Base-by-base conservation (phyloP, 345 rosid species). In the Populus simonii region DNA sequence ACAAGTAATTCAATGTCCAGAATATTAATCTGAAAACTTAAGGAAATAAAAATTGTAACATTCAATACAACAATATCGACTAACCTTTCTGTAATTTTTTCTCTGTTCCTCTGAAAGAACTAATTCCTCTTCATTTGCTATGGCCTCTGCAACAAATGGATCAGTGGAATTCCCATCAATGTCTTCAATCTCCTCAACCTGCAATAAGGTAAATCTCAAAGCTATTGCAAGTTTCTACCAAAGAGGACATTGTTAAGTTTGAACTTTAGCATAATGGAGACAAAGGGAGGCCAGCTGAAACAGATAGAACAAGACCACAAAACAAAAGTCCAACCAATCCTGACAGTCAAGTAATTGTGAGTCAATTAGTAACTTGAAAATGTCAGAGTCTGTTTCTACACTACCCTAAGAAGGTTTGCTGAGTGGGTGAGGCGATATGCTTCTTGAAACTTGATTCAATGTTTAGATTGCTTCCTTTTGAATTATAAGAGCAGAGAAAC, bases 121-220 rank as follows among this genome's bases (percentile, higher is more conserved):
- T 73, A 88, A 81, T 71, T 92, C 97, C 84, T 81, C 86, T 85
- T 96, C 98, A 75, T 92, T 91, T 78, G 85, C 92, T 76, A 96
- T 73, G 71, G 98, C 99, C 87, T 88, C 97, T 22, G 94, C 96
- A 47, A 94, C 65, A 75, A 89, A 89, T 16, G 94, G 97, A 80
- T 96, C 94, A 80, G 81, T 80, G 18, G 86, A 83, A 86, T 81
- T 80, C 71, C 78, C 88, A 77, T 94, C 96, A 77, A 96, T 87
- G 77, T 96, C 99, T 57, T 89, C 95, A 86, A 96, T 94, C 89
- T 96, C 99, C 85, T 96, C 99, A 72, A 96, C 97, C 99, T 96
- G 89, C 63, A 69, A 74, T 70, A 76, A 16, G 55, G 17, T 11
- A 5, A 68, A 22, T 61, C 61, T 71, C 70, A 81, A 79, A 71